Evolutionary conservation across 2,329 filamentous ascomycete species (phyloP), one percentile per base, ranked within the genome.

Genomic region (Aphanocladium album): DNA sequence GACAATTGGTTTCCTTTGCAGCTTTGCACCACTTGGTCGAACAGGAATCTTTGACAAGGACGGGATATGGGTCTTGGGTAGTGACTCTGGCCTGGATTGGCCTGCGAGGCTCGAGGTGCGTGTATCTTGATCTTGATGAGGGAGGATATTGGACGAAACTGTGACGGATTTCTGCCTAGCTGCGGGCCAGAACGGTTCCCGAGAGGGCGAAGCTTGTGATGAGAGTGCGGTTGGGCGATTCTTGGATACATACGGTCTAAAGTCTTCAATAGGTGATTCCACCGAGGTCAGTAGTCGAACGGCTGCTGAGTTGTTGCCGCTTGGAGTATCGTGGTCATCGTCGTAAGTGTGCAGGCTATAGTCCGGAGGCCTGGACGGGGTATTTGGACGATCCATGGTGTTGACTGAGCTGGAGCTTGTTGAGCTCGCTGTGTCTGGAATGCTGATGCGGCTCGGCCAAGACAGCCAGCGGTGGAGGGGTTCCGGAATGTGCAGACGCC

Each of bases 231-330:
- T 47, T 30, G 51, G 21, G 50, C 30, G 37, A 11, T 41, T 45
- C 21, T 30, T 33, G 16, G 66, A 65, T 75, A 87, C 84, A 77
- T 87, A 87, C 83, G 80, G 77, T 70, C 77, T 74, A 60, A 64
- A 78, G 74, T 74, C 76, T 67, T 70, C 63, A 47, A 74, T 63
- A 35, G 80, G 74, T 51, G 86, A 84, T 68, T 87, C 85, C 71
- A 85, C 78, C 7, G 83, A 86, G 57, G 84, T 87, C 74, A 88
- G 75, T 67, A 88, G 75, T 67, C 85, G 80, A 59, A 88, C 80
- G 63, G 79, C 82, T 37, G 84, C 79, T 49, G 78, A 73, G 68
- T 80, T 81, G 60, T 78, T 74, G 62, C 77, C 76, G 43, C 75
- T 75, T 19, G 78, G 77, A 30, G 77, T 79, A 64, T 78, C 74